Base-by-base conservation (phyloP, 306 rosid species). In the Rosa persica region DNA sequence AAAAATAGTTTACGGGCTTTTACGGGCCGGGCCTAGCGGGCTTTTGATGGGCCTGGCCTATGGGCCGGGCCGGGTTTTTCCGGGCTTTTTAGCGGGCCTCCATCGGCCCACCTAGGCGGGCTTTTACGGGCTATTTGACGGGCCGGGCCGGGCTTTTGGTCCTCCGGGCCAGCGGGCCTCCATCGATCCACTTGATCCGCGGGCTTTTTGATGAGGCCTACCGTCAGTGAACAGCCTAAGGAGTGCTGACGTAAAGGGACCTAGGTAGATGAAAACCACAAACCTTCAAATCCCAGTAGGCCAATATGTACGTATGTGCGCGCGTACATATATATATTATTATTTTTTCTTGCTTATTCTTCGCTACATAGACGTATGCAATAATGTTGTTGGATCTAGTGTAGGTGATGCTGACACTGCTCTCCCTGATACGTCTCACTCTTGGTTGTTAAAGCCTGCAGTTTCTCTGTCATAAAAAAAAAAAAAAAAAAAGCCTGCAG, bases 381-480 rank as follows among this genome's bases (percentile, higher is more conserved):
- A 19, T 39, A 38, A 36, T 36, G 71, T 20, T 66, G 71, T 66
- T 66, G 47, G 71, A 66, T 66, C 69, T 64, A 16, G 71, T 66
- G 47, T 39, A 36, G 25, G 47, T 66, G 25, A 66, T 66, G 71
- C 71, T 66, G 71, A 39, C 48, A 66, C 47, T 39, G 71, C 71
- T 38, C 25, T 38, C 71, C 8, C 48, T 39, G 43, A 36, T 65
- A 36, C 46, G 46, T 65, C 71, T 36, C 71, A 2, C 25, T 66
- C 48, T 36, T 38, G 71, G 71, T 39, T 66, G 48, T 66, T 38
- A 66, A 66, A 66, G 71, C 47, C 43, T 66, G 70, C 46, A 15
- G 46, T 38, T 16, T 38, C 70, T 34, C 42, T 17, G 36, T 30
- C 36, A 30, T 30, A 30, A 30, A 30, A 30, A 30, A 30, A 30